Evolutionary conservation across 257 asterid genomes (phyloP).

Genomic region (Solanum gracilifrons): DNA sequence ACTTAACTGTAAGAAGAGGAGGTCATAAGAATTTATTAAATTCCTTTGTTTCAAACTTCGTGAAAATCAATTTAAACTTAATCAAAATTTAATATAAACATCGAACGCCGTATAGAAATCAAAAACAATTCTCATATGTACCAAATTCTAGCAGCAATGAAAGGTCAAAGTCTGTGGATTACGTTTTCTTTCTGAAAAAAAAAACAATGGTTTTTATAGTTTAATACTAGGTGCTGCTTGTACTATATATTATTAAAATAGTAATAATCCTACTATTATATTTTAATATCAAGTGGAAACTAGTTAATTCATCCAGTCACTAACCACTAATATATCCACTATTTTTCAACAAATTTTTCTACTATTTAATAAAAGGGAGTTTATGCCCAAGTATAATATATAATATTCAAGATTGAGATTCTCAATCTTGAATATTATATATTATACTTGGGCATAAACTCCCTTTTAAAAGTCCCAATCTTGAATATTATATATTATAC

Average conservation of each 20-base stretch:
- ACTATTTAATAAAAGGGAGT: no score
- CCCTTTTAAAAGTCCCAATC: no score
- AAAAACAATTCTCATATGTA: background rate
- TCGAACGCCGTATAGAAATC: fast-evolving
- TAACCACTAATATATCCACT: background rate
- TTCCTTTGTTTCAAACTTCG: background rate
- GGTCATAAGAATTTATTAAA: no score
- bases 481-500: no score
- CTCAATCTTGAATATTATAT: no score
- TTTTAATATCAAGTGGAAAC: background rate
- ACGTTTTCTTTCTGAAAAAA: no score
- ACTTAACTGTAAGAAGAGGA: background rate
- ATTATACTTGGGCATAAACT: no score
- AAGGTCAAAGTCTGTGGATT: background rate
- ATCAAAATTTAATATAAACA: background rate
- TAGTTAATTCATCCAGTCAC: background rate
- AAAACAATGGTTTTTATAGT: background rate
- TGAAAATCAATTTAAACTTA: background rate
- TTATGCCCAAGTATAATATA: no score
- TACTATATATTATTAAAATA: background rate
- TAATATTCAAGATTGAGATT: no score
- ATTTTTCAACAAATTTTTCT: background rate
- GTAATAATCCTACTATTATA: background rate
- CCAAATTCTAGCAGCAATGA: background rate
- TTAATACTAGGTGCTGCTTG: background rate